Evolutionary conservation across 495 filamentous ascomycete species (phyloP).

Genomic region (Xylaria palmicola): DNA sequence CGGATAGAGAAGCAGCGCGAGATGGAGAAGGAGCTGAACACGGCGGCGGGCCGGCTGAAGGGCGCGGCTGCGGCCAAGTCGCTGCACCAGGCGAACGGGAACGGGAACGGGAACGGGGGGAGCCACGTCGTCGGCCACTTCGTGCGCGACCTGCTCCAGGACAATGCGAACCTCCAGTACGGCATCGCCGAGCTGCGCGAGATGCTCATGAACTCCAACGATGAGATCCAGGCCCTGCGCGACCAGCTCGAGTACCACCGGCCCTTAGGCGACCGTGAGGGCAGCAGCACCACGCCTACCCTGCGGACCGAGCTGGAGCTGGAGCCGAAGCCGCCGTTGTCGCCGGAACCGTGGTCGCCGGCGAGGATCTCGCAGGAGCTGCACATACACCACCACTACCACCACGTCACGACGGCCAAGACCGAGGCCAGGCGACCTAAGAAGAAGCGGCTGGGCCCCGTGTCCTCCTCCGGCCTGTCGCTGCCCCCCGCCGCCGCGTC

Average conservation of each 20-base stretch:
- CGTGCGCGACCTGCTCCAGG: conserved; percentile 90
- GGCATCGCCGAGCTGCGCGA: conserved; percentile 88
- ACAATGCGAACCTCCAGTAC: conserved; percentile 89
- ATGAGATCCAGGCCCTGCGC: conserved; percentile 82
- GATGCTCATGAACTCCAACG: conserved; percentile 88
- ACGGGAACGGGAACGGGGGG: too few species aligned
- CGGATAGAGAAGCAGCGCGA: conserved; percentile 74
- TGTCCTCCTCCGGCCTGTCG: conserved; percentile 58
- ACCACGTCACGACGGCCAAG: conserved; percentile 65
- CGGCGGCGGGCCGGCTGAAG: conserved; percentile 73
- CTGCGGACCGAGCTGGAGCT: conserved; percentile 68
- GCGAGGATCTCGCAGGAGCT: conserved; percentile 64
- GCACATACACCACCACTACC: conserved; percentile 92
- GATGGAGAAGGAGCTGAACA: conserved; percentile 74
- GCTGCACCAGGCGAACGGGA: conserved; percentile 54
- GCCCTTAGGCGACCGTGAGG: conserved; percentile 50
- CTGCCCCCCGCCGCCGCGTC: conserved; percentile 50
- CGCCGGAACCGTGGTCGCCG: conserved; percentile 24
- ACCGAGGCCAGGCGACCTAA: conserved; percentile 64
- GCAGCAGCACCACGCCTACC: conserved; percentile 46
- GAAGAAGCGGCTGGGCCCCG: conserved; percentile 66
- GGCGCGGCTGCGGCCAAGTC: conserved; percentile 69
- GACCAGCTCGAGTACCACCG: conserved; percentile 83
- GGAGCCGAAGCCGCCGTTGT: conserved; percentile 43
- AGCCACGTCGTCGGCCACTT: conserved; percentile 82